These are phyloP conservation scores for Tricholoma sp. DNA, from an alignment of 768 basidiomycete genomes.

Conservation along the genomic window DNA sequence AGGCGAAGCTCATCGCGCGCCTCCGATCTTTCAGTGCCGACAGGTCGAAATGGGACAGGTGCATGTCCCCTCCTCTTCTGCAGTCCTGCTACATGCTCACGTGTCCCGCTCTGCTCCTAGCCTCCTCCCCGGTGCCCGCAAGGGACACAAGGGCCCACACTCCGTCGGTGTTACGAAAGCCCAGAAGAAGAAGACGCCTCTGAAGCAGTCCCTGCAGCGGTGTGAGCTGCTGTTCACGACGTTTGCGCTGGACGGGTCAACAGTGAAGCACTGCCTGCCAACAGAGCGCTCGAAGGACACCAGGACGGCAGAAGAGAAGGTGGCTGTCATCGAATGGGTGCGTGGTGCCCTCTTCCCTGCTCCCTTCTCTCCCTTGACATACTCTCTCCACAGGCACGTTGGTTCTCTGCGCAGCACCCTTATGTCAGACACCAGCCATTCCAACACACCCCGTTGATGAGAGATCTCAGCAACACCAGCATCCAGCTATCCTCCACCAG, in stretches of 20 bases:
- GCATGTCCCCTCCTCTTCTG: background rate
- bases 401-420: too few relatives aligned
- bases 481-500: too few relatives aligned
- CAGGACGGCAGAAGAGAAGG: background rate
- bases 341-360: too few relatives aligned
- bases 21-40: background rate
- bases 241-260: background rate
- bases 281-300: background rate
- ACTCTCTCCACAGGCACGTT: too few relatives aligned
- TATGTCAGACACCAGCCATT: background rate
- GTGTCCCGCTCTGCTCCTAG: background rate
- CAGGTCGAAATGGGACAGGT: background rate
- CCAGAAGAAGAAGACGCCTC: background rate
- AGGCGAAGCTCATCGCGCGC: background rate
- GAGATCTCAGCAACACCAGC: too few relatives aligned
- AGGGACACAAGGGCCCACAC: background rate
- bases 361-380: too few relatives aligned
- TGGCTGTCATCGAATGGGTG: background rate
- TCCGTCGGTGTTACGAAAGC: background rate
- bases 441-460: slow-evolving; percentile 6
- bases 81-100: too few relatives aligned
- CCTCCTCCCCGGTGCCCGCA: background rate
- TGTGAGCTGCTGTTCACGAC: background rate
- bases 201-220: background rate
- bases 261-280: background rate